phyloP scores from a whole-genome alignment of 768 basidiomycete species.

The Mycena vitilis region DNA sequence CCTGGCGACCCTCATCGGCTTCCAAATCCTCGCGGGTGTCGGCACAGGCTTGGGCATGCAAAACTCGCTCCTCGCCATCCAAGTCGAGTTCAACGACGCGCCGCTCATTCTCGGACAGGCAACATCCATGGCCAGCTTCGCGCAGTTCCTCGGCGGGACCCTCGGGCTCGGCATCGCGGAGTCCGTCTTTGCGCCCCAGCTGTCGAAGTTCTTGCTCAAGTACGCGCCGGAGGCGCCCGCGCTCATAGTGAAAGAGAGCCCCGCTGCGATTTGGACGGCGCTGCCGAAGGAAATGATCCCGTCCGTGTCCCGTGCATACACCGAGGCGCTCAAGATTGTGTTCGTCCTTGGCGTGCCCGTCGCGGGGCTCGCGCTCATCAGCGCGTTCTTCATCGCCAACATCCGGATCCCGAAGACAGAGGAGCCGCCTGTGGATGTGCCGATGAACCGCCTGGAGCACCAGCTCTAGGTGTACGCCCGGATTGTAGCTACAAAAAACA shows the following conservation, averaged over 20 bases:
- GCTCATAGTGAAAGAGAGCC: no score
- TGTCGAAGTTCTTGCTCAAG: conserved; percentile 19
- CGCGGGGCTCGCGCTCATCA: conserved; percentile 2
- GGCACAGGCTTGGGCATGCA: conserved; percentile 38
- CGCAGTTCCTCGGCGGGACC: conserved; percentile 34
- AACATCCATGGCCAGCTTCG: conserved; percentile 33
- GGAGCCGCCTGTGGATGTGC: no score
- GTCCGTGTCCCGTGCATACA: no score
- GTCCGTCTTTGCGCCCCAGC: conserved; percentile 26
- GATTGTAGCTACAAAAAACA: no score
- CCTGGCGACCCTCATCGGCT: conserved; percentile 20
- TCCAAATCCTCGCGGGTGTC: conserved; percentile 36
- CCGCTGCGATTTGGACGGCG: no score
- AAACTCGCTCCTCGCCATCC: conserved; percentile 37
- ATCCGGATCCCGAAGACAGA: no score
- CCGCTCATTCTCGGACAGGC: conserved; percentile 29
- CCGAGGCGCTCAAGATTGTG: conserved; percentile 14
- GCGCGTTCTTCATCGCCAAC: no score
- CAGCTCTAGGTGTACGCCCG: no score
- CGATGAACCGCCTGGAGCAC: no score
- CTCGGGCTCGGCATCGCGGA: conserved; percentile 27
- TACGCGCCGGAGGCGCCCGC: conserved; percentile 35
- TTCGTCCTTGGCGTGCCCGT: conserved; percentile 28
- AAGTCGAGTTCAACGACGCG: conserved; percentile 31
- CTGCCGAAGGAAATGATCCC: no score